These are phyloP conservation scores for Triticum aestivum DNA, from an alignment of 176 grass and related monocot genomes.

Conservation along the genomic window IWGSC_CS_RefSeq_v2.1 NC_057799.1:123334448-123334947, in stretches of 20 bases:
- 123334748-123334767: conserved; percentile 23
- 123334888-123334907: conserved; percentile 40
- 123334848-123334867: neutral
- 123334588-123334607: too few relatives aligned
- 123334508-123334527: too few relatives aligned
- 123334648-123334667: neutral
- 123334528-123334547: too few relatives aligned
- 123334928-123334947: conserved; percentile 1
- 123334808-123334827: too few relatives aligned
- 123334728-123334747: neutral
- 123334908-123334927: conserved; percentile 36
- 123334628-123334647: neutral
- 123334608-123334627: too few relatives aligned
- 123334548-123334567: too few relatives aligned
- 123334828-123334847: neutral
- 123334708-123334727: neutral
- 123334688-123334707: neutral
- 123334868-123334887: conserved; percentile 5
- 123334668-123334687: neutral
- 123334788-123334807: too few relatives aligned
- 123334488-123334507: too few relatives aligned
- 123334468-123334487: too few relatives aligned
- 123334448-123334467: too few relatives aligned
- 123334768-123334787: conserved; percentile 10
- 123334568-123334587: too few relatives aligned